A percentile compares a stretch with the other conserved stretches of the same genome.
phyloP scores from a whole-genome alignment of 139 green algal genomes.

The Auxenochlorella pyrenoidosa region DNA sequence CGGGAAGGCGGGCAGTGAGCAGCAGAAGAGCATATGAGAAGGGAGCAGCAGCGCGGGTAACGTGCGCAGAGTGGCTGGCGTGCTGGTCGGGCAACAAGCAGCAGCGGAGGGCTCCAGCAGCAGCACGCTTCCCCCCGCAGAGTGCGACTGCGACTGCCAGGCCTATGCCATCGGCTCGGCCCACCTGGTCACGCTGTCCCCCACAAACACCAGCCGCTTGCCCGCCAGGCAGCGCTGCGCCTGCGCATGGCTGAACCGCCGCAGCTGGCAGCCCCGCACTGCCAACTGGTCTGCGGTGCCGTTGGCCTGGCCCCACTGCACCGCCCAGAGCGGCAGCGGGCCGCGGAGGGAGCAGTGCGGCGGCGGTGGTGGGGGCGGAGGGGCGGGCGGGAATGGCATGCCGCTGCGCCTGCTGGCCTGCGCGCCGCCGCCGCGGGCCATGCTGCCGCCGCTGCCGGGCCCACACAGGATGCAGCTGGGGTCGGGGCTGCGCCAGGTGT shows the following conservation, averaged over 20 bases:
- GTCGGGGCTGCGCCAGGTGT: neutral
- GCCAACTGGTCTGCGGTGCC: conserved; percentile 7
- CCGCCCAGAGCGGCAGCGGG: neutral
- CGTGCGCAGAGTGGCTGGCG: too few species aligned
- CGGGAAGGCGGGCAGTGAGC: too few species aligned
- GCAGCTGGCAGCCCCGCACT: conserved; percentile 6
- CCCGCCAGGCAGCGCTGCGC: conserved; percentile 11
- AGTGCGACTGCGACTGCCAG: neutral
- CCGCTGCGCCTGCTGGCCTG: neutral
- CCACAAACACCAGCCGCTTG: conserved; percentile 40
- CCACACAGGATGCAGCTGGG: neutral
- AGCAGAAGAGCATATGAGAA: too few species aligned
- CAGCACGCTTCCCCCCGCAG: neutral
- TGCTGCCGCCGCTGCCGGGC: neutral
- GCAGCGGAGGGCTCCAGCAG: too few species aligned
- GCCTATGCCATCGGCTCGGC: neutral
- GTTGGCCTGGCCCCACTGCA: conserved; percentile 7
- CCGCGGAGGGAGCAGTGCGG: neutral
- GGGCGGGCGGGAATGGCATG: neutral
- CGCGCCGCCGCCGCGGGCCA: too few species aligned
- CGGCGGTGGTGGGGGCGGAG: neutral
- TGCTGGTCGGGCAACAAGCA: too few species aligned
- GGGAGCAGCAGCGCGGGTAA: too few species aligned
- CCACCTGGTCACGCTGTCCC: conserved; percentile 8
- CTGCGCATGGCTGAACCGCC: neutral